Evolutionary conservation across 345 rosid species (phyloP), one percentile per base, ranked within the genome.

Genomic region (Dovyalis caffra): DNA sequence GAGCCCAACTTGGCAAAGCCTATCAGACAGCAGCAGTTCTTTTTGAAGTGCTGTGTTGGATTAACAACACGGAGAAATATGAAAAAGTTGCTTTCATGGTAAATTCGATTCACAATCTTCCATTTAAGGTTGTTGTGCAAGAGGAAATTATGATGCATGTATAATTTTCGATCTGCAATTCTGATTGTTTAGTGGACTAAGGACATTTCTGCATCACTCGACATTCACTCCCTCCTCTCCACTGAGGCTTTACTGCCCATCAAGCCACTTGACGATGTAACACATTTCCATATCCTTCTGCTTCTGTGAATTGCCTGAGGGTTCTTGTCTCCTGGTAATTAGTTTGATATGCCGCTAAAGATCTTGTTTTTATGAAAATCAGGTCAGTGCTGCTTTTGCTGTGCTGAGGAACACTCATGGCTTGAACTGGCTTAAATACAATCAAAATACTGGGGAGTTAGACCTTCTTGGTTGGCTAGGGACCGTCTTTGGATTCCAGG

Each of bases 41-140:
- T 72, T 93, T 87, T 81, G 93, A 93, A 87, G 95, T 91, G 72
- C 92, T 91, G 67, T 91, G 92, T 64, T 97, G 97, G 21, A 95
- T 91, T 69, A 90, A 91, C 80, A 93, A 91, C 85, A 84, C 89
- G 15, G 98, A 93, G 76, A 88, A 93, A 83, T 92, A 90, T 43
- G 95, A 93, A 88, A 95, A 90, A 85, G 97, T 93, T 85, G 93
- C 97, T 78, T 95, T 95, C 16, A 95, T 90, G 95, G 98, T 93
- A 79, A 56, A 84, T 77, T 37, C 56, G 38, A 58, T 74, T 12
- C 75, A 49, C 33, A 43, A 38, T n/a, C n/a, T 71, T 58, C 63
- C 47, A 69, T 47, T 57, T 51, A 32, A 58, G 47, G n/a, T 66
- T 47, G 61, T 65, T 43, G 49, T 10, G 56, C 20, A 20, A 34